Conservation (phyloP, 2,329 filamentous ascomycete genomes). For the Fonsecaea pugnacius region DNA sequence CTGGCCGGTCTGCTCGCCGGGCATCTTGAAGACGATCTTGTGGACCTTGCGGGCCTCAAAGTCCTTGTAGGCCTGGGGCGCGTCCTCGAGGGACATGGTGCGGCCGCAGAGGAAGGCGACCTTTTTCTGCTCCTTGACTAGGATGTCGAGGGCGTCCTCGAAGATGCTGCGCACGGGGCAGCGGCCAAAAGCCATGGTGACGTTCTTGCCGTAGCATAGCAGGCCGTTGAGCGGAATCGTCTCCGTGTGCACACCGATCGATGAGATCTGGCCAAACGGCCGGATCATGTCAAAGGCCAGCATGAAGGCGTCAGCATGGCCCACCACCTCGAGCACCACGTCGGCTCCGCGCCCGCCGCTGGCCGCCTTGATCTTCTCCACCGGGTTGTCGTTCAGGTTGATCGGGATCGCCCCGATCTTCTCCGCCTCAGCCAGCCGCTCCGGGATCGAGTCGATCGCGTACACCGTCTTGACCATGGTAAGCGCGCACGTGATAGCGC, state of each 20-base stretch:
- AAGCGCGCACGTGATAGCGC: conserved; percentile 68
- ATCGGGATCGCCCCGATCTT: conserved; percentile 67
- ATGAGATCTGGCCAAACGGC: conserved; percentile 37
- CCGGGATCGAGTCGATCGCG: conserved; percentile 66
- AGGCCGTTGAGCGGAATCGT: conserved; percentile 31
- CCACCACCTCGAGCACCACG: conserved; percentile 42
- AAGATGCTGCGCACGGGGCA: conserved; percentile 38
- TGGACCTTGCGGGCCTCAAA: conserved; percentile 37
- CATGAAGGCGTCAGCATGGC: conserved; percentile 36
- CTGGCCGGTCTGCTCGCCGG: conserved; percentile 28
- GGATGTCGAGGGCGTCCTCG: conserved; percentile 34
- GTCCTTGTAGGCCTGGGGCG: conserved; percentile 37
- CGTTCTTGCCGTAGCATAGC: conserved; percentile 38
- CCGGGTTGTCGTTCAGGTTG: conserved; percentile 62
- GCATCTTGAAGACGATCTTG: conserved; percentile 36
- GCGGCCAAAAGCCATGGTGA: conserved; percentile 37
- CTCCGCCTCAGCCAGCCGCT: conserved; percentile 62
- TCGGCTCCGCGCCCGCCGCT: conserved; percentile 73
- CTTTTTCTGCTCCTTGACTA: conserved; percentile 39
- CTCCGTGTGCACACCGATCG: conserved; percentile 38
- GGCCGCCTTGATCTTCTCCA: conserved; percentile 63
- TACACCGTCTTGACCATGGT: conserved; percentile 66
- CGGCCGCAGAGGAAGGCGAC: conserved; percentile 37
- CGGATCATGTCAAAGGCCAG: conserved; percentile 38
- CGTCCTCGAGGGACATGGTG: conserved; percentile 38